Evolutionary conservation across 106 monocot species (phyloP).

Genomic region (Dioscorea dumetorum): DNA sequence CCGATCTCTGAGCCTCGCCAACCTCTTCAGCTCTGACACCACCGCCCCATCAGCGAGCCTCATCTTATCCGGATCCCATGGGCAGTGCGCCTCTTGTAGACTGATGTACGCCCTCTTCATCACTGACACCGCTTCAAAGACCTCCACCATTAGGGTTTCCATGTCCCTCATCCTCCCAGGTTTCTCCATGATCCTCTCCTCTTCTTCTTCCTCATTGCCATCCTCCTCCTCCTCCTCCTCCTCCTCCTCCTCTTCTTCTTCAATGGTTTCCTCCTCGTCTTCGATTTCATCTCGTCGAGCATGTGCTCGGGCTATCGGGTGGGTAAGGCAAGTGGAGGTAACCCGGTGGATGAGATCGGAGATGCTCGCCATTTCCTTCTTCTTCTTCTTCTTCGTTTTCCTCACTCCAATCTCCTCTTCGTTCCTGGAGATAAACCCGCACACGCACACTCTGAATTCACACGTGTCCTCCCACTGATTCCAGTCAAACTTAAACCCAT

Average conservation of each 20-base stretch:
- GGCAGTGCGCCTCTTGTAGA: slow-evolving; percentile 75
- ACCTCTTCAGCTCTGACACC: slow-evolving; percentile 61
- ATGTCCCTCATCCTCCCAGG: slow-evolving; percentile 16
- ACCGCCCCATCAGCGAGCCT: slow-evolving; percentile 63
- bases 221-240: slow-evolving; percentile 13
- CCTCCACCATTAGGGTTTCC: slow-evolving; percentile 56
- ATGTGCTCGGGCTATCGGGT: slow-evolving; percentile 16
- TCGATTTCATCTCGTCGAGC: slow-evolving; percentile 2
- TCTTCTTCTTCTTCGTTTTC: not conserved
- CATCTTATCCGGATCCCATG: slow-evolving; percentile 86
- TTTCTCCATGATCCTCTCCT: slow-evolving; percentile 6
- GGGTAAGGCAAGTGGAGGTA: slow-evolving; percentile 58
- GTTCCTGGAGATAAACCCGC: not conserved
- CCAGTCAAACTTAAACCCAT: no score
- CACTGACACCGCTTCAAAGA: slow-evolving; percentile 62
- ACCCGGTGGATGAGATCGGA: slow-evolving; percentile 77
- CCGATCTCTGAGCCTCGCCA: slow-evolving; percentile 57
- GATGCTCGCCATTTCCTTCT: slow-evolving; percentile 43
- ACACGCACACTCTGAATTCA: no score
- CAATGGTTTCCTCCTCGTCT: not conserved
- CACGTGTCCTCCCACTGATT: no score
- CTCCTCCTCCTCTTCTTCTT: slow-evolving; percentile 8
- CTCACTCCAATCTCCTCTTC: slow-evolving; percentile 2
- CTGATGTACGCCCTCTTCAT: slow-evolving; percentile 65
- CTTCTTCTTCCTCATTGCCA: slow-evolving; percentile 16